phyloP scores from a whole-genome alignment of 2,329 filamentous ascomycete species.

The Claviceps capensis region DNA sequence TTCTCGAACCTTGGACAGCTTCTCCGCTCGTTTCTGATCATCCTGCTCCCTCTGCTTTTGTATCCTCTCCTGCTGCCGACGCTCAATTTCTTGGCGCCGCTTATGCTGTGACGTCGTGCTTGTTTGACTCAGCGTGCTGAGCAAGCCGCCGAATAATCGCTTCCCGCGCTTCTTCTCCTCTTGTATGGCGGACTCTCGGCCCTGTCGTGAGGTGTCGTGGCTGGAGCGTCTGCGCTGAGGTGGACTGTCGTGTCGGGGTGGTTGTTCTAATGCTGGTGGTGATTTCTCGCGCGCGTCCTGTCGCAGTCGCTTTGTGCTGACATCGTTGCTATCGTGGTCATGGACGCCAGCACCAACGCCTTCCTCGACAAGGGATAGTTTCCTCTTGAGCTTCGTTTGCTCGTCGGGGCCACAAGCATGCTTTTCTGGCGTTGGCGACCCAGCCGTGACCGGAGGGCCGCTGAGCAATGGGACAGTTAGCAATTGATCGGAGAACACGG shows the following conservation, averaged over 20 bases:
- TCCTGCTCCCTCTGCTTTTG: constrained; percentile 60
- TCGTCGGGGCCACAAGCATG: not conserved
- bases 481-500: not conserved
- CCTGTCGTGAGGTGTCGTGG: constrained; percentile 5
- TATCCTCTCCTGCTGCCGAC: constrained; percentile 63
- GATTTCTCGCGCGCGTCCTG: constrained; percentile 9
- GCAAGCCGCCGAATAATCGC: constrained; percentile 70
- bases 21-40: constrained; percentile 51
- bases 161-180: constrained; percentile 79
- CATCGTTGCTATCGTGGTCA: constrained; percentile 10
- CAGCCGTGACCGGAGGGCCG: not conserved
- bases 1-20: constrained; percentile 45
- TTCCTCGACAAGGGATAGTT: constrained; percentile 10
- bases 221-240: constrained; percentile 4
- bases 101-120: constrained; percentile 48
- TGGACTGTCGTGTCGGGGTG: not conserved
- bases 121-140: constrained; percentile 66
- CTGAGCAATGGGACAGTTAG: not conserved
- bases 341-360: constrained; percentile 7
- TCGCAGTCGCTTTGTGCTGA: constrained; percentile 9
- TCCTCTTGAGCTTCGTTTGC: constrained; percentile 15
- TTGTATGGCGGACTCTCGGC: constrained; percentile 20
- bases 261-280: not conserved
- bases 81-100: constrained; percentile 68
- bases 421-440: not conserved